Evolutionary conservation across 352 stramenopile genomes (phyloP), one percentile per base, ranked within the genome.

Genomic region (Peronospora tabacina): DNA sequence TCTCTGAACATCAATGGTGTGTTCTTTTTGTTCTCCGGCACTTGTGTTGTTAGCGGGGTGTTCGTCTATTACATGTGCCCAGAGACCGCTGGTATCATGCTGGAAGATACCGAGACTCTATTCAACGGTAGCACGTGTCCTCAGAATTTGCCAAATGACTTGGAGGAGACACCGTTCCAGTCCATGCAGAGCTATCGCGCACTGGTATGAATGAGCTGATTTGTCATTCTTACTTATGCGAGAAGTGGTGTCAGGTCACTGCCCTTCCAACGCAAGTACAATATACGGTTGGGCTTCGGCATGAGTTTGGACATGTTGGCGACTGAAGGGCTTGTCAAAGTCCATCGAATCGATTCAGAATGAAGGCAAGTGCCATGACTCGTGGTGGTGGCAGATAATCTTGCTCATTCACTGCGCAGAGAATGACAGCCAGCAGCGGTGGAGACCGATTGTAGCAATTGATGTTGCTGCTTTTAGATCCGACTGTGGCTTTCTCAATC

Each of bases 81-180:
- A 20, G 63, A 72, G 24, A 75, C 66, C 8, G 72, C 68, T 60
- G 56, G 60, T 2, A 61, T 82, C 16, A 19, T 82, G 12, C 49
- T 85, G 8, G 73, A 85, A 52, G 71, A 82, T 36, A 82, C 69
- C 19, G 74, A 85, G 44, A 67, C 58, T 29, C 47, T 85, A 12
- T 82, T 85, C 44, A 33, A 67, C 44, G 52, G 53, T 32, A 65
- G 49, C 26, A 39, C 70, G 42, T 49, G 64, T 49, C 33, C 64
- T 49, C 63, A 69, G 47, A 54, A 62, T 34, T 66, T 54, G 20
- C 48, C 60, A 19, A 72, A 63, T 52, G 63, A 60, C 44, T 43
- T 56, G 35, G 41, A 60, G 28, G 65, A 66, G 45, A 68, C 52
- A 17, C 54, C 58, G 32, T 69, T 62, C 52, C 50, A 64, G 52